phyloP scores from a whole-genome alignment of 345 rosid genomes.

The Arabidopsis thaliana region TAIR10.1 NC_003074.8:7204001-7204500 shows the following conservation, averaged over 20 bases:
- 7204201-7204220: conserved; percentile 91
- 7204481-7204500: conserved; percentile 13
- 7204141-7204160: conserved; percentile 81
- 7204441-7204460: conserved; percentile 13
- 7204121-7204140: conserved; percentile 13
- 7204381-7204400: conserved; percentile 95
- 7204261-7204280: conserved; percentile 26
- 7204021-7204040: neutral
- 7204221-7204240: conserved; percentile 94
- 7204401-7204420: conserved; percentile 91
- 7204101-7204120: conserved; percentile 21
- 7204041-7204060: neutral
- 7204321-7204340: conserved; percentile 89
- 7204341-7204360: conserved; percentile 99
- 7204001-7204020: conserved; percentile 4
- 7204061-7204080: conserved; percentile 6
- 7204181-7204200: conserved; percentile 97
- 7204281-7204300: conserved; percentile 26
- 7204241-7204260: conserved; percentile 22
- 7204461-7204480: neutral
- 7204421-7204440: conserved; percentile 40
- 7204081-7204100: conserved; percentile 8
- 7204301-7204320: conserved; percentile 25
- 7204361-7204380: conserved; percentile 98
- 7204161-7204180: conserved; percentile 89